phyloP scores from a whole-genome alignment of 2,329 filamentous ascomycete species.

The Cadophora luteo-olivacea region DNA sequence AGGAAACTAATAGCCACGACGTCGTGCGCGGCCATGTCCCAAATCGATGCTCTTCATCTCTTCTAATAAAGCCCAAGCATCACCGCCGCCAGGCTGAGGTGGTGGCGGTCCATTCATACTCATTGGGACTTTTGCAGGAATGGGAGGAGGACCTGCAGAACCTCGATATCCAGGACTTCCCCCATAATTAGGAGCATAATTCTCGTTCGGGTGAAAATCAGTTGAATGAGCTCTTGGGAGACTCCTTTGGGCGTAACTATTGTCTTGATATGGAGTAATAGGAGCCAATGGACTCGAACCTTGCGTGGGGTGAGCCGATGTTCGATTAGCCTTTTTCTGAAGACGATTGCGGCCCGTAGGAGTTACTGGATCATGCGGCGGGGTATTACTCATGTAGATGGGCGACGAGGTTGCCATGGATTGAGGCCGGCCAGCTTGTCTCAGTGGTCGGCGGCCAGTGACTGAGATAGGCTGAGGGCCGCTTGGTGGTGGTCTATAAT shows the following conservation, averaged over 20 bases:
- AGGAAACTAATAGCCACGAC: constrained; percentile 34
- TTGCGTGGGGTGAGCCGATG: constrained; percentile 38
- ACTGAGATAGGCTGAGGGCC: constrained; percentile 60
- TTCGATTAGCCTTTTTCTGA: constrained; percentile 62
- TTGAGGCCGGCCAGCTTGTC: constrained; percentile 57
- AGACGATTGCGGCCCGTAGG: constrained; percentile 61
- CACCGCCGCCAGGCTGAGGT: constrained; percentile 45
- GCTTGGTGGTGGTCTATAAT: constrained; percentile 54
- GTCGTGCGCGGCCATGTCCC: constrained; percentile 58
- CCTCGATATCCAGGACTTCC: constrained; percentile 43
- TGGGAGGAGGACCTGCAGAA: constrained; percentile 57
- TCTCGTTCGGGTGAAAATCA: constrained; percentile 40
- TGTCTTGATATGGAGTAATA: constrained; percentile 42
- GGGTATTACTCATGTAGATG: constrained; percentile 41
- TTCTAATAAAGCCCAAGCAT: constrained; percentile 67
- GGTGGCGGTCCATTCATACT: constrained; percentile 51
- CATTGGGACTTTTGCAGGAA: constrained; percentile 75
- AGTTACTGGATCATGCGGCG: constrained; percentile 46
- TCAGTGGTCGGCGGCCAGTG: constrained; percentile 58
- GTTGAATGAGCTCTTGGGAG: constrained; percentile 38
- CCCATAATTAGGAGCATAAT: constrained; percentile 40
- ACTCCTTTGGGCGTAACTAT: constrained; percentile 36
- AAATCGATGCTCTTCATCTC: constrained; percentile 75
- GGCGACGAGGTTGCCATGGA: constrained; percentile 47
- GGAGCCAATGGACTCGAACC: constrained; percentile 42